Evolutionary conservation across 2,329 filamentous ascomycete species (phyloP).

Genomic region (Paradendryphiella salina): DNA sequence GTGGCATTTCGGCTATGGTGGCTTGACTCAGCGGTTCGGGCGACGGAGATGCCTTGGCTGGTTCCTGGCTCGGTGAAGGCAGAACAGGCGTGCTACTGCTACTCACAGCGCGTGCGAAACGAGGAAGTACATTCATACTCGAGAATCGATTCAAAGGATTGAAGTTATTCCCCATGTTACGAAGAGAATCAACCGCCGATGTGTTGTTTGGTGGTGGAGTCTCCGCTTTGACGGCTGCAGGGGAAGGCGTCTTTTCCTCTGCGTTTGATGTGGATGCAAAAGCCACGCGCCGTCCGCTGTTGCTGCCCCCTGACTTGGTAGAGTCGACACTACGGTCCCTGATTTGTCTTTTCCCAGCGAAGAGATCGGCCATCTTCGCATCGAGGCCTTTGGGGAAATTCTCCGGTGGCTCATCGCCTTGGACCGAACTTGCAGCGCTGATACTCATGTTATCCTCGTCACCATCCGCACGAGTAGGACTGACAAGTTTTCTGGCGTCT

Average conservation of each 20-base stretch:
- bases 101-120: constrained; percentile 66
- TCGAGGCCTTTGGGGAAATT: constrained; percentile 52
- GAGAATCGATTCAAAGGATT: constrained; percentile 82
- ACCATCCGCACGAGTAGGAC: constrained; percentile 57
- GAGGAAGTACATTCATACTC: constrained; percentile 72
- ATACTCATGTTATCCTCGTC: constrained; percentile 57
- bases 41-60: constrained; percentile 32
- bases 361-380: constrained; percentile 66
- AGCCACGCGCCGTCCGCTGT: constrained; percentile 62
- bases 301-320: constrained; percentile 63
- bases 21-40: constrained; percentile 23
- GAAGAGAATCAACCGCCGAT: constrained; percentile 78
- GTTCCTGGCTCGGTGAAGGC: constrained; percentile 45
- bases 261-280: constrained; percentile 45
- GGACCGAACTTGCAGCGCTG: constrained; percentile 58
- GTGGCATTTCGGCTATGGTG: constrained; percentile 26
- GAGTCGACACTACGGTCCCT: constrained; percentile 81
- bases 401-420: constrained; percentile 48
- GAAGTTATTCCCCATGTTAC: constrained; percentile 75
- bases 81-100: constrained; percentile 47
- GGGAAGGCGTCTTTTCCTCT: constrained; percentile 31
- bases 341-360: constrained; percentile 65
- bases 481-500: constrained; percentile 87
- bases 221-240: constrained; percentile 32
- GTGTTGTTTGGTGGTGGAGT: constrained; percentile 43